Base-by-base conservation (phyloP, 2,329 filamentous ascomycete species). In the Sporothrix humicola region DNA sequence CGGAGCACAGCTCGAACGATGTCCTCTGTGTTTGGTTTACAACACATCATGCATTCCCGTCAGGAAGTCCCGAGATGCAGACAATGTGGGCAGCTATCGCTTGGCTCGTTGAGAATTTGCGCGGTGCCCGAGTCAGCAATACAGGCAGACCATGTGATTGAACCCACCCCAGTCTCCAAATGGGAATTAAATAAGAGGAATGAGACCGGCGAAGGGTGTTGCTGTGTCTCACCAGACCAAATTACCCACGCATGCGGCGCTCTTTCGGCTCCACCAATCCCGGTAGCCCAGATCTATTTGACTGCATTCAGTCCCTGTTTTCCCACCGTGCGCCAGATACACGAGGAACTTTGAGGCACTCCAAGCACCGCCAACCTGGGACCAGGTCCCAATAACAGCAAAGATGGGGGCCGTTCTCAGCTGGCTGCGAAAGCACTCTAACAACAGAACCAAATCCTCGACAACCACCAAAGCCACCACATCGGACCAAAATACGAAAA, bases 401-500 rank as follows among this genome's bases (percentile, higher is more conserved):
- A 59, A 37, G 26, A 59, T 59, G 56, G 56, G 56, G 13, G 56
- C 56, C 26, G 56, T 59, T 59, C 56, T 59, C 26, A 59, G 56
- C 56, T 59, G 56, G 56, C 56, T 59, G 15, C 56, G 56, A 59
- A 59, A 59, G 26, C 56, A 37, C 23, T 59, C 26, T 1, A 23
- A 23, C 26, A 59, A 59, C 26, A 59, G 37, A 15, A 26, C 56
- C 4, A 59, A 37, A 15, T 26, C 56, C 26, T 37, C 26, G 17
- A n/a, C 56, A 42, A 59, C 31, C 56, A 59, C 26, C 1, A 12
- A 26, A 12, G 15, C 26, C 56, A 59, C 13, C 12, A 37, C 31
- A 59, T 8, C 26, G 56, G 37, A 13, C 56, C 26, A 37, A 15
- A 59, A 59, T 13, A 37, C 56, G 56, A 37, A 10, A 37, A 37